Evolutionary conservation across 2,329 filamentous ascomycete species (phyloP).

Genomic region (Aaosphaeria arxii): DNA sequence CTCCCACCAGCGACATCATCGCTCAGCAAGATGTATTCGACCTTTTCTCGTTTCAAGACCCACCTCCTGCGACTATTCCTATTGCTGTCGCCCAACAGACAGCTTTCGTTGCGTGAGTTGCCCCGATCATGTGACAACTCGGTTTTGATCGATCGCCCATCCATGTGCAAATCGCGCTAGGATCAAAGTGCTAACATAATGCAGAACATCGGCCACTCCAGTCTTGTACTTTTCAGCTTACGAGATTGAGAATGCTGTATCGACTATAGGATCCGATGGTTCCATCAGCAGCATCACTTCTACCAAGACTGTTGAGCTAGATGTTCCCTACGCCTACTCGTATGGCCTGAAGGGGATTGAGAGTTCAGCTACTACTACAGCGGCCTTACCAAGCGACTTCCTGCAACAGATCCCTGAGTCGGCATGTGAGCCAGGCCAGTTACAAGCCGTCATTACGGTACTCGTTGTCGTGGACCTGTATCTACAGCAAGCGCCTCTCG

Average conservation of each 20-base stretch:
- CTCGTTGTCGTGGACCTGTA: slow-evolving; percentile 41
- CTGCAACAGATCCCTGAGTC: slow-evolving; percentile 31
- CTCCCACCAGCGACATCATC: slow-evolving; percentile 19
- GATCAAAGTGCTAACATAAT: slow-evolving; percentile 1
- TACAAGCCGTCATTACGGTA: slow-evolving; percentile 41
- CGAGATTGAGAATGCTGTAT: slow-evolving; percentile 37
- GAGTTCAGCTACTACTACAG: slow-evolving; percentile 21
- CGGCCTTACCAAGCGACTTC: slow-evolving; percentile 35
- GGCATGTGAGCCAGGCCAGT: slow-evolving; percentile 33
- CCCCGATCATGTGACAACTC: neutral
- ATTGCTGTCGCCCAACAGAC: slow-evolving; percentile 19
- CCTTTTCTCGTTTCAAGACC: slow-evolving; percentile 1
- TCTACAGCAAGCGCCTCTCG: slow-evolving; percentile 19
- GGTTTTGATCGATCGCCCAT: too few species aligned
- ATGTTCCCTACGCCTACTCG: slow-evolving; percentile 33
- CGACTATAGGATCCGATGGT: slow-evolving; percentile 21
- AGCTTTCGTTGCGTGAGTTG: slow-evolving; percentile 10
- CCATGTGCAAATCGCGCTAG: neutral
- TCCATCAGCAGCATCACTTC: slow-evolving; percentile 23
- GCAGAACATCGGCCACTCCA: slow-evolving; percentile 34
- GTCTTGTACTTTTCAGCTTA: slow-evolving; percentile 45
- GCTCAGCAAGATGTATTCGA: slow-evolving; percentile 12
- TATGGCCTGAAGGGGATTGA: slow-evolving; percentile 34
- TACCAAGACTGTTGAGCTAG: slow-evolving; percentile 35
- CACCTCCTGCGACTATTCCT: slow-evolving; percentile 20